Base-by-base conservation (phyloP, 495 filamentous ascomycete species). In the Trichocladium uniseriatum region DNA sequence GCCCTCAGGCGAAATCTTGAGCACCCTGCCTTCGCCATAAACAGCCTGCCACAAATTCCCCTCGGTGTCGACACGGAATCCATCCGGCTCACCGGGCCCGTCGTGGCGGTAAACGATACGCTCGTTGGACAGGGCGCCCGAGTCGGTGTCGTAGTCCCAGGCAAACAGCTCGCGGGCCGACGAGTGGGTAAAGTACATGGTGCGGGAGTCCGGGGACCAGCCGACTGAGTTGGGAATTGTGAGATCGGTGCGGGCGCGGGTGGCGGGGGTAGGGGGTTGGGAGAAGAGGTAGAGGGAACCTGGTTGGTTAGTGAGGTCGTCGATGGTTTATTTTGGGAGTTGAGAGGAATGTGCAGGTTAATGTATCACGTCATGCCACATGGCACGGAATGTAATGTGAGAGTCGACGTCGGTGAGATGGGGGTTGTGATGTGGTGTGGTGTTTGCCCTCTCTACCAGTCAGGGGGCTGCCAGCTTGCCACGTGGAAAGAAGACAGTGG, bases 141-240 rank as follows among this genome's bases (percentile, higher is more conserved):
- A 79, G 5, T 58, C 61, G 5, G 72, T 65, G 60, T 84, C 74
- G 64, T 83, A 95, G 64, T 89, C 83, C 66, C 82, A 92, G 22
- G 82, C 80, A 45, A 74, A 80, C 54, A 95, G 85, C 47, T 75
- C 76, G 34, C 73, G 74, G n/a, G 76, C 80, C 31, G 82, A 81
- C 16, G 86, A 83, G 71, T 95, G 80, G 36, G 82, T 87, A 64
- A 89, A 84, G 71, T 87, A 94, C 77, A 90, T 84, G 37, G 76
- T 90, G 61, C 79, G 83, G 55, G 79, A 70, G 57, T 87, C 79
- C 14, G 69, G 68, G 38, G 75, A 77, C 76, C 83, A 95, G 47
- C 81, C 81, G 34, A 91, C 80, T 42, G 85, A 82, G 66, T 97
- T 95, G 40, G 90, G 89, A 56, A 95, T 94, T n/a, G 75, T 82